phyloP scores from a whole-genome alignment of 768 basidiomycete genomes.

The Cystobasidium ongulense region DNA sequence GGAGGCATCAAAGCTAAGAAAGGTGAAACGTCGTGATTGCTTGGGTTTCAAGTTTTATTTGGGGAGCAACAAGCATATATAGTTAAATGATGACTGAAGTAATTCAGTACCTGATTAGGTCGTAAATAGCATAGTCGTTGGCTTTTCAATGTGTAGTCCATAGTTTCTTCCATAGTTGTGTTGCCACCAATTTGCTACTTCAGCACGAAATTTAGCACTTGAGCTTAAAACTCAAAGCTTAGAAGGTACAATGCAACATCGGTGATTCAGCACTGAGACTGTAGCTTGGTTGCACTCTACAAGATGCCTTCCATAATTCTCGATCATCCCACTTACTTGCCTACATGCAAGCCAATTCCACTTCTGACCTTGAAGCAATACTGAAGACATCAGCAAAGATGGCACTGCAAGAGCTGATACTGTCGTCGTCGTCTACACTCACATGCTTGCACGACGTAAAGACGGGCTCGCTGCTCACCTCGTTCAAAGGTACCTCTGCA shows the following conservation, averaged over 20 bases:
- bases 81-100: background rate
- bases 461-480: conserved; percentile 34
- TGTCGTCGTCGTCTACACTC: conserved; percentile 32
- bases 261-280: no score
- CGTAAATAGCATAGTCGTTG: no score
- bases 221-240: no score
- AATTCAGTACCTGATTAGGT: conserved; percentile 11
- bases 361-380: background rate
- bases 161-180: no score
- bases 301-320: no score
- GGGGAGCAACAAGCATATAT: background rate
- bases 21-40: background rate
- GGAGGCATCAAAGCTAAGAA: conserved; percentile 14
- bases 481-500: conserved; percentile 32
- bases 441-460: conserved; percentile 32
- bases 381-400: background rate
- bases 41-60: background rate
- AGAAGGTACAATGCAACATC: no score
- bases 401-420: conserved; percentile 33
- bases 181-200: no score
- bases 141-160: no score
- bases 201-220: no score
- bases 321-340: background rate
- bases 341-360: background rate
- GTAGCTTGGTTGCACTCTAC: no score